A percentile compares a stretch with the other conserved stretches of the same genome.
Conservation (phyloP, 208 protist genomes). For the Leishmania amazonensis region DNA sequence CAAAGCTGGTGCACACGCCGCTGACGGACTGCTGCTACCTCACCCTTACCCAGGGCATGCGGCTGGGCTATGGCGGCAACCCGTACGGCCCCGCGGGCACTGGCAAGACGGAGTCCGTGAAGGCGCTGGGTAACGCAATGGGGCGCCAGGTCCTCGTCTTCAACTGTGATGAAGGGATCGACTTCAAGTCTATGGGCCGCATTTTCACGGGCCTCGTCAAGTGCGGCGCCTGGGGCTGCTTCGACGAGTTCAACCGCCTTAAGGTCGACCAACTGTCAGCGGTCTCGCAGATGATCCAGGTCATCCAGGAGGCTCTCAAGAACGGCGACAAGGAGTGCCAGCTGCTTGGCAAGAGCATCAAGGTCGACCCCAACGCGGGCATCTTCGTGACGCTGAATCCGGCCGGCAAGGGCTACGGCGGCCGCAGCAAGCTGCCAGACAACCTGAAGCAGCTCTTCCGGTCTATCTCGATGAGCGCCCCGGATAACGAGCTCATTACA, state of each 20-base stretch:
- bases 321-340: conserved; percentile 80
- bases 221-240: conserved; percentile 99
- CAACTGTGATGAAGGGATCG: conserved; percentile 99
- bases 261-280: conserved; percentile 98
- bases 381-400: conserved; percentile 99
- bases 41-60: conserved; percentile 98
- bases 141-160: conserved; percentile 99
- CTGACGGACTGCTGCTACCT: conserved; percentile 99
- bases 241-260: conserved; percentile 99
- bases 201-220: conserved; percentile 99
- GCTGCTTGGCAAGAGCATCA: conserved; percentile 91
- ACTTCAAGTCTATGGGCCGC: conserved; percentile 98
- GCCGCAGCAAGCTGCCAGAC: conserved; percentile 98
- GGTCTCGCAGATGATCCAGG: conserved; percentile 99
- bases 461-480: conserved; percentile 98
- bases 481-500: conserved; percentile 97
- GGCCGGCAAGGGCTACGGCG: conserved; percentile 98
- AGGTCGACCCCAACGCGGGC: conserved; percentile 96
- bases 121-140: conserved; percentile 97
- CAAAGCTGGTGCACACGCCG: conserved; percentile 98
- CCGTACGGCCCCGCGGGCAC: conserved; percentile 99
- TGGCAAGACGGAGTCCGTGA: conserved; percentile 99
- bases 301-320: conserved; percentile 98
- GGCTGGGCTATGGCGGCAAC: conserved; percentile 98
- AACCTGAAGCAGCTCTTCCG: conserved; percentile 99